Evolutionary conservation across 352 stramenopile species (phyloP), one percentile per base, ranked within the genome.

Genomic region (Phytophthora crassamura): DNA sequence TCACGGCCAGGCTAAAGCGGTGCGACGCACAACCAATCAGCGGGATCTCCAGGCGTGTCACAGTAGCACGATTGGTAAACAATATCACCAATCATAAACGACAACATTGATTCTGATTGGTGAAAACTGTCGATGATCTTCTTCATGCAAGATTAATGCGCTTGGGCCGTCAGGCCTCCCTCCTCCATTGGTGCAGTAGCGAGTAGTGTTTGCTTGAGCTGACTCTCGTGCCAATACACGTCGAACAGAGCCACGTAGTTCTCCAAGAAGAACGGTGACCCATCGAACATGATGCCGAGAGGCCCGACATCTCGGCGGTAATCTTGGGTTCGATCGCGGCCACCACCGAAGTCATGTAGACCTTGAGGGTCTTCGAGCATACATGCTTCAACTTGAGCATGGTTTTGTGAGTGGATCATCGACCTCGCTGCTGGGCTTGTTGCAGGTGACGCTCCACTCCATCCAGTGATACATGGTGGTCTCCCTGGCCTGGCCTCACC

Each of bases 1-100:
- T 57, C 4, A 57, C 51, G 33, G 51, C 38, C 38, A 59, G 30
- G 34, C 42, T 59, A 34, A 40, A 50, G 20, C 51, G 25, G 32
- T 51, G 39, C 7, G 30, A 38, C 10, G 52, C 28, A n/a, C 52
- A 59, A 40, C 52, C 40, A 51, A 59, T 43, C 39, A 59, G 40
- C 42, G 50, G 50, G 16, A 41, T 22, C 10, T 12, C 16, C 10
- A 46, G 16, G 5, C 14, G 16, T 36, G 16, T 56, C 16, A 34
- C 48, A 25, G 35, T 18, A 11, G 48, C 33, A 2, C 33, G 48
- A 18, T 56, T 56, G n/a, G 48, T 56, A n/a, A 45, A 16, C 43
- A 45, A 25, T 56, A 16, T 46, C 48, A 10, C 35, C 12, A 16
- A 56, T 43, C 33, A 45, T 16, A 45, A 36, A 56, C 48, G 3